These are phyloP conservation scores for Colletotrichum phormii DNA, from an alignment of 2,329 filamentous ascomycete species.

Conservation along the genomic window DNA sequence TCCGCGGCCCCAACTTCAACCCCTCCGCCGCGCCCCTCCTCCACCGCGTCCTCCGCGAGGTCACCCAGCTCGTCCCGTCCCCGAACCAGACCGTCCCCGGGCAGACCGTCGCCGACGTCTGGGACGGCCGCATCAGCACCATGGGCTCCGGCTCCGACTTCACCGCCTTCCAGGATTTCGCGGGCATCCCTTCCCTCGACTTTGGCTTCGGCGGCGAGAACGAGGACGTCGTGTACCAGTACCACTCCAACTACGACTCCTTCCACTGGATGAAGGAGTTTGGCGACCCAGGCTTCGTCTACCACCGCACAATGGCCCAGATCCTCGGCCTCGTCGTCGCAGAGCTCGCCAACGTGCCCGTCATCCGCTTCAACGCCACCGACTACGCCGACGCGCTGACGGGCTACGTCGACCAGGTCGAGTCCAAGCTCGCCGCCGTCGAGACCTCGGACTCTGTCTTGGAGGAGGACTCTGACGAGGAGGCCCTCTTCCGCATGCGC, in stretches of 20 bases:
- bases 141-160: slow-evolving; percentile 82
- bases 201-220: slow-evolving; percentile 64
- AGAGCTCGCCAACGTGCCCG: slow-evolving; percentile 69
- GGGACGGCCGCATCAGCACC: slow-evolving; percentile 70
- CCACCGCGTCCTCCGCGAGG: slow-evolving; percentile 77
- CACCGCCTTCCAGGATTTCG: slow-evolving; percentile 80
- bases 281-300: slow-evolving; percentile 76
- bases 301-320: slow-evolving; percentile 76
- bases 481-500: slow-evolving; percentile 43
- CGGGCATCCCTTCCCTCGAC: slow-evolving; percentile 74
- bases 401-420: slow-evolving; percentile 63
- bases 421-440: slow-evolving; percentile 56
- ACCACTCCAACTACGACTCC: slow-evolving; percentile 92
- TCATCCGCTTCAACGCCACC: slow-evolving; percentile 73
- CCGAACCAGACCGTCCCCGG: slow-evolving; percentile 80
- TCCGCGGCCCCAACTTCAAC: slow-evolving; percentile 71
- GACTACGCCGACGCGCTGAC: slow-evolving; percentile 72
- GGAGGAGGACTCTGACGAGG: slow-evolving; percentile 40
- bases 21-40: slow-evolving; percentile 80
- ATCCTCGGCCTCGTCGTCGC: slow-evolving; percentile 72
- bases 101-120: slow-evolving; percentile 79
- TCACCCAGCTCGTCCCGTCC: slow-evolving; percentile 71
- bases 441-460: slow-evolving; percentile 37
- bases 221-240: slow-evolving; percentile 75
- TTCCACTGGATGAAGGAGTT: slow-evolving; percentile 89